A percentile compares a stretch with the other conserved stretches of the same genome.
Conservation (phyloP, 2,329 filamentous ascomycete genomes). For the Phoma sp. region DNA sequence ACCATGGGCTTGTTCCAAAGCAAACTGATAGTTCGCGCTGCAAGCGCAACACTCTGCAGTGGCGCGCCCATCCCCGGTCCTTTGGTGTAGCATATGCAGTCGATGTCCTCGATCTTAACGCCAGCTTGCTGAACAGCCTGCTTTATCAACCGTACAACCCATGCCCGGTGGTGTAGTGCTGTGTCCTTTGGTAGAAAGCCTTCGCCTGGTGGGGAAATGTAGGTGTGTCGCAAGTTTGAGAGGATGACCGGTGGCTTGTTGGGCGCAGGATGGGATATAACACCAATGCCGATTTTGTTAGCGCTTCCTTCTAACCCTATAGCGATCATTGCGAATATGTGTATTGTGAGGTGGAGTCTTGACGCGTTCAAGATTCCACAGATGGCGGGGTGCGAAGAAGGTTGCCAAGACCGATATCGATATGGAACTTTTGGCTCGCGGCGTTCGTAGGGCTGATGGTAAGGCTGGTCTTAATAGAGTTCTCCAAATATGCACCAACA, state of each 20-base stretch:
- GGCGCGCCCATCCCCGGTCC: slow-evolving; percentile 97
- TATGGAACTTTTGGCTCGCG: slow-evolving; percentile 3
- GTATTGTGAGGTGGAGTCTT: neutral
- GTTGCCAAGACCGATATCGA: slow-evolving; percentile 29
- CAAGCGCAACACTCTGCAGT: slow-evolving; percentile 83
- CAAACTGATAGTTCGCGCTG: slow-evolving; percentile 79
- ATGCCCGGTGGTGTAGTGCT: slow-evolving; percentile 85
- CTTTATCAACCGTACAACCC: slow-evolving; percentile 83
- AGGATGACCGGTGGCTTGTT: slow-evolving; percentile 66
- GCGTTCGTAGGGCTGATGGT: slow-evolving; percentile 21
- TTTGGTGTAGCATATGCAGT: slow-evolving; percentile 94
- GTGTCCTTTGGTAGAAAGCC: slow-evolving; percentile 98
- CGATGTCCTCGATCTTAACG: slow-evolving; percentile 66
- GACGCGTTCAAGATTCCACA: slow-evolving; percentile 19
- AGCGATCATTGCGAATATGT: slow-evolving; percentile 62
- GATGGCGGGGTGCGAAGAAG: slow-evolving; percentile 27
- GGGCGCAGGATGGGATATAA: slow-evolving; percentile 77
- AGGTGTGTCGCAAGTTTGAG: slow-evolving; percentile 94
- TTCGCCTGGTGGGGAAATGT: slow-evolving; percentile 86
- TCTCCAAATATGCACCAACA: neutral
- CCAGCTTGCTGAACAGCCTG: slow-evolving; percentile 75
- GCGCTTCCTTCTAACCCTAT: slow-evolving; percentile 89
- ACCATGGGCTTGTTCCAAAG: slow-evolving; percentile 90
- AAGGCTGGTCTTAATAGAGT: neutral
- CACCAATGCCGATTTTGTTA: slow-evolving; percentile 95